phyloP scores from a whole-genome alignment of 225 moss, liverwort and hornwort species.

The Neckera pumila region DNA sequence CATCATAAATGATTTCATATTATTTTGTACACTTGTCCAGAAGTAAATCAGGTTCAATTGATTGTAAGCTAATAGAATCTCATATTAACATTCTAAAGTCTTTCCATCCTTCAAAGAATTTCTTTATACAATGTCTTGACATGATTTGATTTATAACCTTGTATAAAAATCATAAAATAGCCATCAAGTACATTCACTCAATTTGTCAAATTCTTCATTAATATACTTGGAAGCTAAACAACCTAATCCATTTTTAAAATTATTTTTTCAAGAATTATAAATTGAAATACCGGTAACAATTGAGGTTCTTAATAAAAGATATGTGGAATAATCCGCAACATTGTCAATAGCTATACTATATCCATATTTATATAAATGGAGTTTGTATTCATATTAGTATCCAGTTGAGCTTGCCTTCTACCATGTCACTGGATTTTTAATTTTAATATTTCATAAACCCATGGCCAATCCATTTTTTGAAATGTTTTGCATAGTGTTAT shows the following conservation, averaged over 20 bases:
- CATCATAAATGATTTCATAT: not conserved
- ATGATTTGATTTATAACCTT: not conserved
- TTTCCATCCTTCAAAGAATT: not conserved
- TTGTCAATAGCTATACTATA: not conserved
- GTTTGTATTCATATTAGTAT: not conserved
- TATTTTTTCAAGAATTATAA: accelerated
- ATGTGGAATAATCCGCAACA: accelerated
- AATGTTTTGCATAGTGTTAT: not conserved
- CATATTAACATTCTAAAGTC: not conserved
- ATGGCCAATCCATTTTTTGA: not conserved
- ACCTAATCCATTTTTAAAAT: accelerated
- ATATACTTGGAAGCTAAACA: not conserved
- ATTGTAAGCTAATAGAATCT: not conserved
- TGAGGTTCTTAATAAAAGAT: not conserved
- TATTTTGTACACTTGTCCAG: not conserved
- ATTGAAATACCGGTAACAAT: accelerated
- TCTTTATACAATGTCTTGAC: not conserved
- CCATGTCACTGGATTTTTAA: not conserved
- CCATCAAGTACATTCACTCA: accelerated
- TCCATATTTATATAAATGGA: not conserved
- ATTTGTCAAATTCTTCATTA: not conserved
- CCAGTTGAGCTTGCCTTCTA: accelerated
- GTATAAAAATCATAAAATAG: not conserved
- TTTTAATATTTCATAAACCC: not conserved
- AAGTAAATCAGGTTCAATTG: accelerated